These are phyloP conservation scores for Globisporangium radiosum DNA, from an alignment of 352 stramenopile species.

Conservation along the genomic window DNA sequence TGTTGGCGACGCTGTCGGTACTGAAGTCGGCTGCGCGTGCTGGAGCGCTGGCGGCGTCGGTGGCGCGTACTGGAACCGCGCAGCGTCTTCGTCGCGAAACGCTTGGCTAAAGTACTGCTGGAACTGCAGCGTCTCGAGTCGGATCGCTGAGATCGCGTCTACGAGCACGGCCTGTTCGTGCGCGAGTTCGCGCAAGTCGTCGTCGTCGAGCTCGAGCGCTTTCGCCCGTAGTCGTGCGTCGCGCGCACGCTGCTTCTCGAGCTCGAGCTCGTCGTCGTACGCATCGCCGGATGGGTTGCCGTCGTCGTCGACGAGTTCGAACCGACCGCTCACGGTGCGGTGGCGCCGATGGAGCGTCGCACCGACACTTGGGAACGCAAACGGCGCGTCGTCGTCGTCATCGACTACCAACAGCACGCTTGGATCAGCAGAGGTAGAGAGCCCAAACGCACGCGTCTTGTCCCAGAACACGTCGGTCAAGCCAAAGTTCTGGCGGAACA, in stretches of 20 bases:
- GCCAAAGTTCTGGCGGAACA: conserved; percentile 73
- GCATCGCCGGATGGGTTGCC: conserved; percentile 56
- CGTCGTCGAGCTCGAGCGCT: conserved; percentile 52
- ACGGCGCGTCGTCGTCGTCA: background rate
- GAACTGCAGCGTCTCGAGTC: conserved; percentile 50
- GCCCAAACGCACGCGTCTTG: background rate
- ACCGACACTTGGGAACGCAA: conserved; percentile 5
- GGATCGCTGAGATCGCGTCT: conserved; percentile 54
- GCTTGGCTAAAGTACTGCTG: conserved; percentile 49
- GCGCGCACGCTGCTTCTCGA: conserved; percentile 38
- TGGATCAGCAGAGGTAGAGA: conserved; percentile 16
- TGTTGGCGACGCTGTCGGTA: conserved; percentile 7
- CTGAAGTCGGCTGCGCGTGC: conserved; percentile 15
- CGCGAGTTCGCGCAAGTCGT: conserved; percentile 54
- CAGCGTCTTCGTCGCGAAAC: conserved; percentile 42
- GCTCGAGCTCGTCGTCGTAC: conserved; percentile 10
- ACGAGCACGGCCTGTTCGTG: conserved; percentile 45
- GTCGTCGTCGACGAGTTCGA: conserved; percentile 58
- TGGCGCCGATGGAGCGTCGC: conserved; percentile 11
- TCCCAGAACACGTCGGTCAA: conserved; percentile 62
- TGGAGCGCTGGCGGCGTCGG: conserved; percentile 17
- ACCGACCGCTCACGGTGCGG: conserved; percentile 21
- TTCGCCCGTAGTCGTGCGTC: conserved; percentile 44
- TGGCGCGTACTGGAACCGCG: conserved; percentile 14
- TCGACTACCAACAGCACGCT: conserved; percentile 17